These are phyloP conservation scores for Phytopythium chamaehyphon DNA, from an alignment of 352 stramenopile genomes.

Conservation along the genomic window DNA sequence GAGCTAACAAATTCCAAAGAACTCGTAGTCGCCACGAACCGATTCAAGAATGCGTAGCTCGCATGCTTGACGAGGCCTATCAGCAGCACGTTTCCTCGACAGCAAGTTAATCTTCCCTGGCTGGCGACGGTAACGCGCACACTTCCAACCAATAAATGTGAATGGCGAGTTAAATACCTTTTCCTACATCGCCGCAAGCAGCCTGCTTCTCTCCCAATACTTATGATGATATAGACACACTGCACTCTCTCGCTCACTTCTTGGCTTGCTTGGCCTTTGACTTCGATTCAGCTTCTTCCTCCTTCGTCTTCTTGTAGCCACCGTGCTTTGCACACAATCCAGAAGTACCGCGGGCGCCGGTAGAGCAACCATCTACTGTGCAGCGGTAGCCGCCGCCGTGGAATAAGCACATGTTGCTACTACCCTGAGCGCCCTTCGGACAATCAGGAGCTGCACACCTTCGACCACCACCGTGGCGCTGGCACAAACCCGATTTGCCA, in stretches of 20 bases:
- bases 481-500: constrained; percentile 78
- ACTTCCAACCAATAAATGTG: too few species aligned
- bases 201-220: not conserved
- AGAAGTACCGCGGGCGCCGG: constrained; percentile 68
- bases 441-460: constrained; percentile 56
- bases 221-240: not conserved
- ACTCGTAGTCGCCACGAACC: constrained; percentile 37
- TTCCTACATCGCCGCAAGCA: too few species aligned
- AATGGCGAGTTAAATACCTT: too few species aligned
- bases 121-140: too few species aligned
- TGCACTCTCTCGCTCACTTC: constrained; percentile 1
- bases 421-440: constrained; percentile 79
- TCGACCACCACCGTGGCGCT: constrained; percentile 84
- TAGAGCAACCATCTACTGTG: constrained; percentile 64
- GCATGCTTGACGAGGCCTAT: too few species aligned
- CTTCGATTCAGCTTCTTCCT: constrained; percentile 2
- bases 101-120: too few species aligned
- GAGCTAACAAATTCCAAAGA: constrained; percentile 45
- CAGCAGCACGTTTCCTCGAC: too few species aligned
- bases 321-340: constrained; percentile 77
- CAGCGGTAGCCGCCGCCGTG: constrained; percentile 86
- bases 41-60: constrained; percentile 20
- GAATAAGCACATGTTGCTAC: constrained; percentile 70
- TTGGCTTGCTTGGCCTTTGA: constrained; percentile 16
- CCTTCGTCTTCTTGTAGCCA: constrained; percentile 65